phyloP scores from a whole-genome alignment of 192 early-diverging fungal species.

The Coemansia asiatica region DNA sequence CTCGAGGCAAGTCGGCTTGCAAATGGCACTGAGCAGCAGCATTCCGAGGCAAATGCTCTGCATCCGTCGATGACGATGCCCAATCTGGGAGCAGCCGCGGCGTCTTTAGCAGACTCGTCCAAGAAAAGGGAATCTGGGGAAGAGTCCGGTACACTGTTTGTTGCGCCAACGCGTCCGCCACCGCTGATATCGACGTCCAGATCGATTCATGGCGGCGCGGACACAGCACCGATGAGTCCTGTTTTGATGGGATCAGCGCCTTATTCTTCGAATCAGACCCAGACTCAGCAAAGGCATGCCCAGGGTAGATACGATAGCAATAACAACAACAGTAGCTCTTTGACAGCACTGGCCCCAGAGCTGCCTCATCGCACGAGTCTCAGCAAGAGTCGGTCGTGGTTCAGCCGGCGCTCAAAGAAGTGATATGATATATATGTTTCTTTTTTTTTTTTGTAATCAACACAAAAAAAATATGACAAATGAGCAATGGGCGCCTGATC shows the following conservation, averaged over 20 bases:
- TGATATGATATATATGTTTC: too few relatives aligned
- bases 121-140: not conserved
- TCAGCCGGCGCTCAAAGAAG: slow-evolving; percentile 40
- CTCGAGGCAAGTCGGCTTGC: not conserved
- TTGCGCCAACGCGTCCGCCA: slow-evolving; percentile 40
- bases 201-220: slow-evolving; percentile 22
- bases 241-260: slow-evolving; percentile 5
- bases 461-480: too few relatives aligned
- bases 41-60: slow-evolving; percentile 1
- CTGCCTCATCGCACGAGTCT: not conserved
- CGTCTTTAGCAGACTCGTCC: not conserved
- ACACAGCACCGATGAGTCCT: slow-evolving; percentile 13
- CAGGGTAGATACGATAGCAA: not conserved
- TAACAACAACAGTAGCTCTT: not conserved
- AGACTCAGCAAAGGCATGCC: not conserved
- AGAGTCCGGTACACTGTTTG: slow-evolving; percentile 10
- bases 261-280: too few relatives aligned
- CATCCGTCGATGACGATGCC: slow-evolving; percentile 33
- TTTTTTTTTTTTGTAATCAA: too few relatives aligned
- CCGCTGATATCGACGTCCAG: slow-evolving; percentile 43
- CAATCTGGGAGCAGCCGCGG: slow-evolving; percentile 16
- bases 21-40: not conserved
- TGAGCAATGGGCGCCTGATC: too few relatives aligned
- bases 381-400: slow-evolving; percentile 46
- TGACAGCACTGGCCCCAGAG: not conserved